Base-by-base conservation (phyloP, 1,284 basidiomycete species). In the Irpex rosettiformis region DNA sequence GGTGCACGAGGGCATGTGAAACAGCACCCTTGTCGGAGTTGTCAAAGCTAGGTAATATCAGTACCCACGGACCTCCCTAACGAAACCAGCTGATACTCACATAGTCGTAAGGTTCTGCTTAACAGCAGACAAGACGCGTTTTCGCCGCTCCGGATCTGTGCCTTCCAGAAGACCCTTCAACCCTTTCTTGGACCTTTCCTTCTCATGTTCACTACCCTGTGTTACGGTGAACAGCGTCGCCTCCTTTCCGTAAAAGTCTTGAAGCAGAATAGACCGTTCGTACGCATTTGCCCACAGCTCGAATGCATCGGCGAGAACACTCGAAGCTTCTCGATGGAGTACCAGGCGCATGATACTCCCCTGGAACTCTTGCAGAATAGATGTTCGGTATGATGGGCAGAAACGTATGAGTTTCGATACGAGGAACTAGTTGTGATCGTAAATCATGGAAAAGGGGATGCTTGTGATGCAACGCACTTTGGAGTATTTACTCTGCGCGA, bases 161-260 rank as follows among this genome's bases (percentile, higher is more conserved):
- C 80, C 84, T 52, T 87, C 85, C 37, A 95, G 71, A 1, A 90
- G 74, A 1, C 85, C 89, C 28, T 76, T 75, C 52, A 94, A 71
- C 0, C 89, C 90, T 58, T 81, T 80, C 72, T 84, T 83, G 5
- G 81, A 79, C 24, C 73, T 73, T 62, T 83, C 88, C 73, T 84
- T 89, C 55, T 87, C 84, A 49, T 78, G 77, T 0, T 77, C 78
- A 42, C 77, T 83, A 5, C 82, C 83, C n/a, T 67, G 73, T 0
- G 77, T 81, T 3, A 81, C 67, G 1, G 77, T 85, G 70, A 94
- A 93, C 30, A 96, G 73, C 2, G 81, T 77, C 1, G 86, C 88
- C 71, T 96, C 93, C 68, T 90, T 91, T 16, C 93, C 93, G 65
- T 94, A 96, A 66, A 96, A 94, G 62, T 94, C 92, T 28, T 88